These are phyloP conservation scores for Paraconiothyrium brasiliense DNA, from an alignment of 2,329 filamentous ascomycete species.

Conservation along the genomic window DNA sequence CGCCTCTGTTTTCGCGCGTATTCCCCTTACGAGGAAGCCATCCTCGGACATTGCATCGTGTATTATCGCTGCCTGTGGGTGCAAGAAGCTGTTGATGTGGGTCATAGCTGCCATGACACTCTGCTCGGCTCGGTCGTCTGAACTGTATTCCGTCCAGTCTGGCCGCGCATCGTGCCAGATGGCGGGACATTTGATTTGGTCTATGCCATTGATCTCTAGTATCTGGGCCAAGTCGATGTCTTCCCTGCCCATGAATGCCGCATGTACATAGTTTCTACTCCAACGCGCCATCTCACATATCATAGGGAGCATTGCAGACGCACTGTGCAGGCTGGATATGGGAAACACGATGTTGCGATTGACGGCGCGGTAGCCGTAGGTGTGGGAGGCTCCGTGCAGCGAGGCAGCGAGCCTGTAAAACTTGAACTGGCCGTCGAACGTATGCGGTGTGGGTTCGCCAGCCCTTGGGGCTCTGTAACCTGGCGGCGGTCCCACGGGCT, in stretches of 20 bases:
- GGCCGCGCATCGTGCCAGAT: slow-evolving; percentile 77
- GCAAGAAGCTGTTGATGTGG: slow-evolving; percentile 77
- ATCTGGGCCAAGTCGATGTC: slow-evolving; percentile 75
- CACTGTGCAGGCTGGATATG: slow-evolving; percentile 77
- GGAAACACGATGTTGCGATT: slow-evolving; percentile 83
- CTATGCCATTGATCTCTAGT: slow-evolving; percentile 80
- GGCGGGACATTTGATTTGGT: slow-evolving; percentile 71
- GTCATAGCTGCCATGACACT: slow-evolving; percentile 71
- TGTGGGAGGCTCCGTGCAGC: slow-evolving; percentile 67
- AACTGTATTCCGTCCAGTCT: slow-evolving; percentile 75
- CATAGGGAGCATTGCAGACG: slow-evolving; percentile 76
- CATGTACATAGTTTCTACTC: slow-evolving; percentile 79
- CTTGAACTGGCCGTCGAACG: slow-evolving; percentile 74
- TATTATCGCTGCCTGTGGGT: slow-evolving; percentile 78
- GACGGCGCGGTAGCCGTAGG: slow-evolving; percentile 59
- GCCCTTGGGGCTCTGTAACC: slow-evolving; percentile 30
- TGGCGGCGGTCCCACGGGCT: slow-evolving; percentile 41
- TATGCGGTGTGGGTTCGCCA: slow-evolving; percentile 29
- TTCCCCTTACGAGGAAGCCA: slow-evolving; percentile 69
- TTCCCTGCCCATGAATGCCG: slow-evolving; percentile 79
- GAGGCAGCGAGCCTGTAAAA: slow-evolving; percentile 72
- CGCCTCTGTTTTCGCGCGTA: slow-evolving; percentile 64
- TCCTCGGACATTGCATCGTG: slow-evolving; percentile 76
- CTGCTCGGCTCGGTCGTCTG: slow-evolving; percentile 73
- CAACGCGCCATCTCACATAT: slow-evolving; percentile 85